Conservation (phyloP, 495 filamentous ascomycete species). For the Penicillium waksmanii region DNA sequence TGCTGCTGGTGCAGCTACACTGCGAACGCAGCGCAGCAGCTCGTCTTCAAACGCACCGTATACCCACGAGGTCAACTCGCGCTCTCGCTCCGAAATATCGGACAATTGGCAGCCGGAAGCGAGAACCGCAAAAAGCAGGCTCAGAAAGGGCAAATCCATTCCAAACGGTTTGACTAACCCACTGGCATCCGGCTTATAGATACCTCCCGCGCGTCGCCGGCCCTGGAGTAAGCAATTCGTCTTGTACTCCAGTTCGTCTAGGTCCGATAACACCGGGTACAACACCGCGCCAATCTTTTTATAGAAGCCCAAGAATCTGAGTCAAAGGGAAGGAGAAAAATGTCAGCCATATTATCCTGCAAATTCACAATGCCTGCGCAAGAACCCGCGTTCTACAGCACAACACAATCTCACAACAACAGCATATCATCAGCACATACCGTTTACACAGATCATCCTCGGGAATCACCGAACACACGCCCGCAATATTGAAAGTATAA, state of each 20-base stretch:
- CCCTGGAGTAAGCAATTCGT: slow-evolving; percentile 69
- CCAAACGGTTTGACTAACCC: slow-evolving; percentile 48
- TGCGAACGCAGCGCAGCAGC: background rate
- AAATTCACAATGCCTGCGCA: background rate
- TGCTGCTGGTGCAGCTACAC: background rate
- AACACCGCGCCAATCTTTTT: slow-evolving; percentile 76
- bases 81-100: slow-evolving; percentile 59
- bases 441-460: slow-evolving; percentile 62
- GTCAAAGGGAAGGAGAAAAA: background rate
- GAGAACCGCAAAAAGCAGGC: slow-evolving; percentile 72
- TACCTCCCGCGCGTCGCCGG: slow-evolving; percentile 54
- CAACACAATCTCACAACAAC: no score
- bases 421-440: slow-evolving; percentile 37
- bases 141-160: slow-evolving; percentile 44
- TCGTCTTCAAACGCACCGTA: slow-evolving; percentile 46
- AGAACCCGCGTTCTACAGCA: background rate
- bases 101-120: slow-evolving; percentile 81
- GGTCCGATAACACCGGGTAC: slow-evolving; percentile 77
- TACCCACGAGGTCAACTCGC: slow-evolving; percentile 64
- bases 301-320: slow-evolving; percentile 72
- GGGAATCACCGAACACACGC: slow-evolving; percentile 69
- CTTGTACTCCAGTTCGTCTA: slow-evolving; percentile 66
- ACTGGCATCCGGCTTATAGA: slow-evolving; percentile 41
- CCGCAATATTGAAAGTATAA: slow-evolving; percentile 68
- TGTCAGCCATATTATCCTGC: background rate